Evolutionary conservation across 2,329 filamentous ascomycete species (phyloP), one percentile per base, ranked within the genome.

Genomic region (Diplodia seriata): DNA sequence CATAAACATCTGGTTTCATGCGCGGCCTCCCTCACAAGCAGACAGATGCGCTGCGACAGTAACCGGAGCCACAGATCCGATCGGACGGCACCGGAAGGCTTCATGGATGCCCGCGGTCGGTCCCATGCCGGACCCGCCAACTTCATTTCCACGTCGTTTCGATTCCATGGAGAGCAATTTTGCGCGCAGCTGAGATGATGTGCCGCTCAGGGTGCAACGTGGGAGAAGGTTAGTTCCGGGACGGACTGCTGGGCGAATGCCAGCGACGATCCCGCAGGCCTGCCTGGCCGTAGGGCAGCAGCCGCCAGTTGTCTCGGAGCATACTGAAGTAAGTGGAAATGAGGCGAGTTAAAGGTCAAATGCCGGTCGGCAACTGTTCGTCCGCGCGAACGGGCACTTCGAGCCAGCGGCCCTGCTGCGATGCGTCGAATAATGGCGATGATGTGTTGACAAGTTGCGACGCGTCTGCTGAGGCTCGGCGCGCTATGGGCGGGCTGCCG

Each of bases 181-280:
- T 18, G 26, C 53, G 31, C 53, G 31, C 18, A 18, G 36, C 33
- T 26, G 55, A 36, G 55, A 40, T 36, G 29, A 38, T 23, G 23
- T 53, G 20, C 55, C 43, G 43, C 43, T 62, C 26, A 36, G 50
- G 43, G 59, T 40, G 38, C 36, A 63, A 51, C 59, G 36, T 51
- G 56, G 43, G 50, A 63, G 59, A 63, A 63, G 59, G 59, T 38
- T 63, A 51, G 29, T 63, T 63, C 59, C 59, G 59, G 59, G 43
- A 47, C 20, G 9, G 33, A 2, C 51, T 59, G 23, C 15, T 51
- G 59, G 43, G 31, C 29, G 31, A 33, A 63, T 63, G 59, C 59
- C 49, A 47, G 59, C 47, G 43, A 20, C 59, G 59, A 63, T 63
- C 59, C 43, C 57, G 57, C 57, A 14, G 26, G 40, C 40, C 43